A percentile compares a stretch with the other conserved stretches of the same genome.
These are phyloP conservation scores for Plantago ovata DNA, from an alignment of 257 asterid species.

Conservation along the genomic window DNA sequence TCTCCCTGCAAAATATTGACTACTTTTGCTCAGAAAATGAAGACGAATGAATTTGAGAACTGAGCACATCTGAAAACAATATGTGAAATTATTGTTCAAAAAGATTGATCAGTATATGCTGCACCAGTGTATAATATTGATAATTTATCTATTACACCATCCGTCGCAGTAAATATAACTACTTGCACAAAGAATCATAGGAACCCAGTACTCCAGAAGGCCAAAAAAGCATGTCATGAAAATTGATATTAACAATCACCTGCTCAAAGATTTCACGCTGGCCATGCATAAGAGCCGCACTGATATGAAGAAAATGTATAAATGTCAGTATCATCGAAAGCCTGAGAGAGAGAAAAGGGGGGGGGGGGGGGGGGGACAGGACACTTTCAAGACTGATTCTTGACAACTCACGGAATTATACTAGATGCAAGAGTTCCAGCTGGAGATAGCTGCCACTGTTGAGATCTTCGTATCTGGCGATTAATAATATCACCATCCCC, in stretches of 20 bases:
- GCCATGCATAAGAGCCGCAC: conserved; percentile 91
- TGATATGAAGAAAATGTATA: conserved; percentile 28
- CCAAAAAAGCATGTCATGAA: conserved; percentile 3
- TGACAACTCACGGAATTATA: conserved; percentile 75
- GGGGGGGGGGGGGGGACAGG: neutral
- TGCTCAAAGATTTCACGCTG: conserved; percentile 80
- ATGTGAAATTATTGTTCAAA: conserved; percentile 2
- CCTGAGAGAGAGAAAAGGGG: neutral
- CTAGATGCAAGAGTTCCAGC: conserved; percentile 70
- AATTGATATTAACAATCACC: conserved; percentile 39
- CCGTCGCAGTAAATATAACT: no score
- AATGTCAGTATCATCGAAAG: conserved; percentile 20
- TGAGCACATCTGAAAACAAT: conserved; percentile 11
- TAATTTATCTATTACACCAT: no score
- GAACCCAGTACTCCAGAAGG: neutral
- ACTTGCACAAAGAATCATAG: neutral
- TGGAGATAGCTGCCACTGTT: conserved; percentile 98
- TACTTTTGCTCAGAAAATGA: conserved; percentile 4
- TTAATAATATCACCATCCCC: conserved; percentile 94
- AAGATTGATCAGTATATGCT: neutral
- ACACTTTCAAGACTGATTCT: conserved; percentile 5
- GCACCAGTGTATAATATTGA: no score
- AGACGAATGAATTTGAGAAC: neutral
- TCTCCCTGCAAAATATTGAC: conserved; percentile 65
- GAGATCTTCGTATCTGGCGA: conserved; percentile 88